Conservation (phyloP, 768 basidiomycete species). For the Amanita brunnescens region DNA sequence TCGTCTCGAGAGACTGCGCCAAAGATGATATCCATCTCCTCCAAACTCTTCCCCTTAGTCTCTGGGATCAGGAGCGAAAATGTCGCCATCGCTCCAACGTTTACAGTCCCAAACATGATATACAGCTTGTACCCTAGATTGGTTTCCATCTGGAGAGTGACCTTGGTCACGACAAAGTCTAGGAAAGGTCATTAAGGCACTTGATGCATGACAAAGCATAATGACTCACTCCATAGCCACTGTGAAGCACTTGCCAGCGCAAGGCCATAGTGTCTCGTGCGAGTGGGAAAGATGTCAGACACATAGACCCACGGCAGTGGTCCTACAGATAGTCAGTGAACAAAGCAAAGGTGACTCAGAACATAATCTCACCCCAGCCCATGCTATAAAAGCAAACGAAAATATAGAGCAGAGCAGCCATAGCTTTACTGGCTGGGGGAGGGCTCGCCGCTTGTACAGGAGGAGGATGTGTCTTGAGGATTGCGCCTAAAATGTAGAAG, state of each 20-base stretch:
- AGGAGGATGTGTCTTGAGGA: slow-evolving; percentile 72
- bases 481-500: slow-evolving; percentile 80
- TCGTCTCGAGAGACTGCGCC: slow-evolving; percentile 48
- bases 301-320: slow-evolving; percentile 53
- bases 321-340: slow-evolving; percentile 23
- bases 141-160: slow-evolving; percentile 55
- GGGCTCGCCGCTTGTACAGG: slow-evolving; percentile 30
- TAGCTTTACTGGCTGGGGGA: slow-evolving; percentile 58
- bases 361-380: slow-evolving; percentile 54
- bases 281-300: slow-evolving; percentile 80
- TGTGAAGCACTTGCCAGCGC: slow-evolving; percentile 69
- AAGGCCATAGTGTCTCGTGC: slow-evolving; percentile 76
- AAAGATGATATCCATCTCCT: slow-evolving; percentile 46
- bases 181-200: neutral
- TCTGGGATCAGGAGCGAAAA: slow-evolving; percentile 60
- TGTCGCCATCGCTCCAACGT: slow-evolving; percentile 58
- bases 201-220: neutral
- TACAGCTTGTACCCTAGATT: slow-evolving; percentile 67
- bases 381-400: slow-evolving; percentile 86
- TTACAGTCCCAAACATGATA: slow-evolving; percentile 69
- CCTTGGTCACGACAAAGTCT: slow-evolving; percentile 70
- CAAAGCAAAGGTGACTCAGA: slow-evolving; percentile 10
- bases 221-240: slow-evolving; percentile 67
- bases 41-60: slow-evolving; percentile 49
- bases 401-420: slow-evolving; percentile 83